phyloP scores from a whole-genome alignment of 805 yeast species.

The Wickerhamomyces subpelliculosus region DNA sequence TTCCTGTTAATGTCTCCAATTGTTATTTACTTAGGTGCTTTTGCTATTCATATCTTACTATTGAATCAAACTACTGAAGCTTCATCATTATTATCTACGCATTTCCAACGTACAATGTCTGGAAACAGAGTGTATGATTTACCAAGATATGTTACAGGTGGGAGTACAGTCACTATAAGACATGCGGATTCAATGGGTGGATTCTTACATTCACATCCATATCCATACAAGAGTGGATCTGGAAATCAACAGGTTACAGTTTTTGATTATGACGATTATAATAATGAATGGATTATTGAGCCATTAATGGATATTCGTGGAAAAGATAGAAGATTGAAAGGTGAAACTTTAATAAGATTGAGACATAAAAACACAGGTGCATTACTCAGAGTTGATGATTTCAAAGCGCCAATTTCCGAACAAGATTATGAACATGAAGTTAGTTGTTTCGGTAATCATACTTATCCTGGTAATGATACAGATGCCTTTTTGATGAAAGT shows the following conservation, averaged over 20 bases:
- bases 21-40: conserved; percentile 48
- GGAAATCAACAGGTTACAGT: conserved; percentile 76
- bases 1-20: conserved; percentile 49
- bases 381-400: conserved; percentile 58
- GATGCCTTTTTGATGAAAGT: conserved; percentile 66
- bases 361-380: conserved; percentile 65
- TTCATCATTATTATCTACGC: conserved; percentile 59
- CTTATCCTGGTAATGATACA: conserved; percentile 57
- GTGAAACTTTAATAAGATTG: conserved; percentile 46
- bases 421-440: conserved; percentile 89
- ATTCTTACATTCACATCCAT: conserved; percentile 74
- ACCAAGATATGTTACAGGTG: conserved; percentile 66
- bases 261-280: conserved; percentile 49
- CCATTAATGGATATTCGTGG: conserved; percentile 20
- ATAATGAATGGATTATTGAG: conserved; percentile 74
- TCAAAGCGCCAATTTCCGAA: conserved; percentile 83
- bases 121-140: conserved; percentile 31
- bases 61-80: conserved; percentile 42
- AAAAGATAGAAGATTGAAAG: conserved; percentile 24
- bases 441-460: conserved; percentile 58
- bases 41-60: conserved; percentile 47
- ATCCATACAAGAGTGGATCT: conserved; percentile 57
- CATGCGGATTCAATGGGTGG: conserved; percentile 66
- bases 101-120: conserved; percentile 55
- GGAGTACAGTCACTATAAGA: conserved; percentile 65